Conservation (phyloP, 352 stramenopile species). For the Chrysophaeum taylorii region DNA sequence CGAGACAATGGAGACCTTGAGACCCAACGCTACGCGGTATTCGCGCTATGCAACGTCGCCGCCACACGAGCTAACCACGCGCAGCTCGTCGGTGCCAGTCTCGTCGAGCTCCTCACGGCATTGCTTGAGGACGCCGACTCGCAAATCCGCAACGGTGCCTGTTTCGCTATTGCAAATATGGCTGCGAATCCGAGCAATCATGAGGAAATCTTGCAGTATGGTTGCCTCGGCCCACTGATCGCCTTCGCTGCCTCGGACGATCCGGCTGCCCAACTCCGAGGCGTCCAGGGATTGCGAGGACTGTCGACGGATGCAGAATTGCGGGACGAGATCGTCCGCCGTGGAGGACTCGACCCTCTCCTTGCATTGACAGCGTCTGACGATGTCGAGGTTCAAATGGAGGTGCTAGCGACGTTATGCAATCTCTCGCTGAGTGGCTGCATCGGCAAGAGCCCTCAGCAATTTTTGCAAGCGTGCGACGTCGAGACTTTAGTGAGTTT, state of each 20-base stretch:
- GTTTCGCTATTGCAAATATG: slow-evolving; percentile 84
- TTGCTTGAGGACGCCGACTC: slow-evolving; percentile 59
- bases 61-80: slow-evolving; percentile 65
- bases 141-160: slow-evolving; percentile 67
- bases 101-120: slow-evolving; percentile 55
- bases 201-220: slow-evolving; percentile 56
- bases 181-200: slow-evolving; percentile 80
- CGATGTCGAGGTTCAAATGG: slow-evolving; percentile 84
- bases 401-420: slow-evolving; percentile 88
- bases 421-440: slow-evolving; percentile 89
- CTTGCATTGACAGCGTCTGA: slow-evolving; percentile 74
- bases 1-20: slow-evolving; percentile 73
- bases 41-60: slow-evolving; percentile 81
- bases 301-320: slow-evolving; percentile 71
- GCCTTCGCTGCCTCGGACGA: slow-evolving; percentile 28
- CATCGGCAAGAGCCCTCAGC: slow-evolving; percentile 70
- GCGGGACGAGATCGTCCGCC: slow-evolving; percentile 70
- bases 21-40: slow-evolving; percentile 78
- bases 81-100: slow-evolving; percentile 57
- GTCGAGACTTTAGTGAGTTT: slow-evolving; percentile 80
- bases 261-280: slow-evolving; percentile 63
- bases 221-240: slow-evolving; percentile 38
- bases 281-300: slow-evolving; percentile 74
- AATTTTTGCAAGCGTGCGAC: slow-evolving; percentile 73
- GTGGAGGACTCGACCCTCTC: slow-evolving; percentile 66